These are phyloP conservation scores for Fusarium siculi DNA, from an alignment of 2,329 filamentous ascomycete species.

Conservation along the genomic window DNA sequence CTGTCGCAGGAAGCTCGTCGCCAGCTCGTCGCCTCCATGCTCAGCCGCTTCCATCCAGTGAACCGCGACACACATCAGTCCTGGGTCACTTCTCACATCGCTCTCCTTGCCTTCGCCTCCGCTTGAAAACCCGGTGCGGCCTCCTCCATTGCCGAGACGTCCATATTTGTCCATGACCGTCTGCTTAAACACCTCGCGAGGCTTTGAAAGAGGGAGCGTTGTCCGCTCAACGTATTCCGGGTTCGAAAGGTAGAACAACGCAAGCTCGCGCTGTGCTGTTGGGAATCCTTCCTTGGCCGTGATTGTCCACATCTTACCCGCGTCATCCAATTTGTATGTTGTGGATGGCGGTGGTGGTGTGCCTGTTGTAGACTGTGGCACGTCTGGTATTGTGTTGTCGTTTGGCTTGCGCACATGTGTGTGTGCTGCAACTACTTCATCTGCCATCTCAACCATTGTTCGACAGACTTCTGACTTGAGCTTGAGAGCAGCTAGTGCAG, in stretches of 20 bases:
- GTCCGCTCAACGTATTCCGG: constrained; percentile 85
- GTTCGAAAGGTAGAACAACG: constrained; percentile 91
- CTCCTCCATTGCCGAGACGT: constrained; percentile 47
- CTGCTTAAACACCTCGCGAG: constrained; percentile 90
- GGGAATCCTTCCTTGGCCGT: constrained; percentile 88
- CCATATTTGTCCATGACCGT: constrained; percentile 80
- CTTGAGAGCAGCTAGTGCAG: constrained; percentile 85
- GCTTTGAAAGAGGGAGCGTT: constrained; percentile 84
- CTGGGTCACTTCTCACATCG: constrained; percentile 77
- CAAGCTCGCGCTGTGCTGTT: constrained; percentile 90
- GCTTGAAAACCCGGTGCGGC: constrained; percentile 32
- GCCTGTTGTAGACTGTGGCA: constrained; percentile 51
- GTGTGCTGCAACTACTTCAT: constrained; percentile 68
- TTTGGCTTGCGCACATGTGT: constrained; percentile 68
- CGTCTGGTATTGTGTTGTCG: constrained; percentile 46
- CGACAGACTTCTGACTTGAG: constrained; percentile 89
- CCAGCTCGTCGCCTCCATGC: constrained; percentile 85
- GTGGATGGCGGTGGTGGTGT: constrained; percentile 63
- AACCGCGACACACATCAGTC: constrained; percentile 91
- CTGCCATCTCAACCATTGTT: constrained; percentile 75
- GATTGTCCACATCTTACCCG: constrained; percentile 89
- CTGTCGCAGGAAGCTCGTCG: constrained; percentile 83
- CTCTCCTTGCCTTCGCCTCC: constrained; percentile 50
- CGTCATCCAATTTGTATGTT: constrained; percentile 79
- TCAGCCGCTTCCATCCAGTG: constrained; percentile 97